phyloP scores from a whole-genome alignment of 1,139 yeast species.

The Pichia sp. region DNA sequence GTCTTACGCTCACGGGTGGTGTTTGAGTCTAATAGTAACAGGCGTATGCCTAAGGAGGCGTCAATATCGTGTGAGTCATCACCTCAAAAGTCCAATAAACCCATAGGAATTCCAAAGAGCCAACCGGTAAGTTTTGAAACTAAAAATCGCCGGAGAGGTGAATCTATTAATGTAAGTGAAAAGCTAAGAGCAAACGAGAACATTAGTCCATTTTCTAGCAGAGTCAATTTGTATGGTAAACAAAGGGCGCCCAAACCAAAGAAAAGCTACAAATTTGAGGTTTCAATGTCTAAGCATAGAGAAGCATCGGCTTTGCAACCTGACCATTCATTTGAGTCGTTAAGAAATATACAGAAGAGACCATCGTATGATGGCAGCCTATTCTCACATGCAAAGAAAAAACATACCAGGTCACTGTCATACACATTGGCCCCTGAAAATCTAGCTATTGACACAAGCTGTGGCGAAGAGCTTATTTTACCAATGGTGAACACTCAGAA shows the following conservation, averaged over 20 bases:
- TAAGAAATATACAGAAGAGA: conserved; percentile 5
- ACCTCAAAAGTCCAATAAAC: conserved; percentile 2
- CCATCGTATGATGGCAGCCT: neutral
- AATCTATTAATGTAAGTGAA: conserved; percentile 12
- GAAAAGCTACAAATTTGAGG: neutral
- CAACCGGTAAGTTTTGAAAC: neutral
- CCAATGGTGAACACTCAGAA: neutral
- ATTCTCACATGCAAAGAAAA: neutral
- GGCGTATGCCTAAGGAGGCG: neutral
- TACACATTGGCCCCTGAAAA: conserved; percentile 1
- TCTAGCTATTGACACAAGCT: neutral
- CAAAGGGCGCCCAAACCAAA: neutral
- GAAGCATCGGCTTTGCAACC: conserved; percentile 1
- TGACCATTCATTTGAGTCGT: conserved; percentile 16
- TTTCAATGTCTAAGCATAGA: neutral
- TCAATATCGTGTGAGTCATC: conserved; percentile 10
- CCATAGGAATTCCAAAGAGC: neutral
- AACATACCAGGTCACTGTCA: conserved; percentile 12
- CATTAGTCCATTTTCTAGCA: conserved; percentile 4
- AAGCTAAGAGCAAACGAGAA: conserved; percentile 2
- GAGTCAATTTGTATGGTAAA: neutral
- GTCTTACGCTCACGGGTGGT: conserved; percentile 63
- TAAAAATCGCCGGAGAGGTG: conserved; percentile 9
- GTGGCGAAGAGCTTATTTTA: neutral
- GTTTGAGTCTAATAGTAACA: conserved; percentile 20